Evolutionary conservation across 371 early-diverging fungal genomes (phyloP).

Genomic region (Mucor plumbeus): DNA sequence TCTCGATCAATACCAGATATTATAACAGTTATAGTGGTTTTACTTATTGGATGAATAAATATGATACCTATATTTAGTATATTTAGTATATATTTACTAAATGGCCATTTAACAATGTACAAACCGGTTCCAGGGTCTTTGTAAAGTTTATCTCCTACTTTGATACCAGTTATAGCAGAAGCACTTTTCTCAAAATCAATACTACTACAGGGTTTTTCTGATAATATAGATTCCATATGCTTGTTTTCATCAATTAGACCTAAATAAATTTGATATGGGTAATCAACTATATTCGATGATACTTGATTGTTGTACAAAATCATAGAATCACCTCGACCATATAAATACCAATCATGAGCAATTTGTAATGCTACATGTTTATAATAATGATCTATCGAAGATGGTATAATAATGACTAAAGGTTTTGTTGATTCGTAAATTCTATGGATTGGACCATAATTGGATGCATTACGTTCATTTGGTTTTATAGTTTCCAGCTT

Average conservation of each 20-base stretch:
- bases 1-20: constrained; percentile 47
- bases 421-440: constrained; percentile 51
- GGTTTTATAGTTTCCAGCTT: neutral
- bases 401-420: constrained; percentile 55
- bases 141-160: constrained; percentile 45
- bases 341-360: constrained; percentile 66
- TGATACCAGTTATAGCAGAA: constrained; percentile 29
- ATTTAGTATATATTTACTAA: neutral
- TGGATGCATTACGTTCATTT: constrained; percentile 18
- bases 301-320: constrained; percentile 58
- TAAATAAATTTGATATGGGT: constrained; percentile 18
- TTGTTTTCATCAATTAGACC: constrained; percentile 24
- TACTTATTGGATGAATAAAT: constrained; percentile 43
- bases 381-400: constrained; percentile 21
- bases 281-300: neutral
- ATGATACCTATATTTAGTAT: constrained; percentile 35
- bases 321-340: constrained; percentile 61
- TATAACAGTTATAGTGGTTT: constrained; percentile 39
- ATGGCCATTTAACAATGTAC: too few species aligned
- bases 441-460: constrained; percentile 67
- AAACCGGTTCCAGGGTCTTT: constrained; percentile 55
- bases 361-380: constrained; percentile 59
- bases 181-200: constrained; percentile 9
- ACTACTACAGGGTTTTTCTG: constrained; percentile 8
- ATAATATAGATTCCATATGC: constrained; percentile 8